These are phyloP conservation scores for Cardiospermum halicacabum DNA, from an alignment of 345 rosid genomes.

Conservation along the genomic window DNA sequence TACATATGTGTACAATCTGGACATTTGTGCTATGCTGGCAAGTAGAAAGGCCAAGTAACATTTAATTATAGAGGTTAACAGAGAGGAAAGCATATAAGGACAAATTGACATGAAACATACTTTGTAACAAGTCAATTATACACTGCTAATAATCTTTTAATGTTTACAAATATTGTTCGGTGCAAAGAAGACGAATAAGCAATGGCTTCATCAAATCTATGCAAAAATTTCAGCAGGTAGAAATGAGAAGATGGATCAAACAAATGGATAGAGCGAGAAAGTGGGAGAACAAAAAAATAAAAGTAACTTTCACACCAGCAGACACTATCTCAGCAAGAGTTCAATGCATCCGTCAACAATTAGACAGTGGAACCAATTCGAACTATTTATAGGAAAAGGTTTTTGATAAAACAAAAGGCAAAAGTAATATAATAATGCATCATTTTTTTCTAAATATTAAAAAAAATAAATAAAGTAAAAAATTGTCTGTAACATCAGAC, in stretches of 20 bases:
- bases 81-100: not conserved
- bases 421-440: too few relatives aligned
- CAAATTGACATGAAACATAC: not conserved
- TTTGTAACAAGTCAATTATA: not conserved
- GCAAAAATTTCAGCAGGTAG: not conserved
- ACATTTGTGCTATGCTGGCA: constrained; percentile 71
- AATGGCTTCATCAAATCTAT: not conserved
- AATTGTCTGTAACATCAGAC: not conserved
- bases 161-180: not conserved
- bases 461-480: not conserved
- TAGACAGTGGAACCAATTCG: too few relatives aligned
- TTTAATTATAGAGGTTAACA: constrained; percentile 1
- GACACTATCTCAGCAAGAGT: not conserved
- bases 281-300: not conserved
- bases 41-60: constrained; percentile 20
- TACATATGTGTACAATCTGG: constrained; percentile 66
- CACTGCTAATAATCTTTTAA: not conserved
- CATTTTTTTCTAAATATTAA: too few relatives aligned
- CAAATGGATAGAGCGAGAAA: not conserved
- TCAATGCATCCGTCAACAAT: too few relatives aligned
- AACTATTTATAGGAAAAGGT: too few relatives aligned
- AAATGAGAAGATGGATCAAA: not conserved
- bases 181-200: not conserved
- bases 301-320: not conserved
- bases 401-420: too few relatives aligned